Evolutionary conservation across 345 rosid genomes (phyloP).

Genomic region (Eucalyptus rudis): DNA sequence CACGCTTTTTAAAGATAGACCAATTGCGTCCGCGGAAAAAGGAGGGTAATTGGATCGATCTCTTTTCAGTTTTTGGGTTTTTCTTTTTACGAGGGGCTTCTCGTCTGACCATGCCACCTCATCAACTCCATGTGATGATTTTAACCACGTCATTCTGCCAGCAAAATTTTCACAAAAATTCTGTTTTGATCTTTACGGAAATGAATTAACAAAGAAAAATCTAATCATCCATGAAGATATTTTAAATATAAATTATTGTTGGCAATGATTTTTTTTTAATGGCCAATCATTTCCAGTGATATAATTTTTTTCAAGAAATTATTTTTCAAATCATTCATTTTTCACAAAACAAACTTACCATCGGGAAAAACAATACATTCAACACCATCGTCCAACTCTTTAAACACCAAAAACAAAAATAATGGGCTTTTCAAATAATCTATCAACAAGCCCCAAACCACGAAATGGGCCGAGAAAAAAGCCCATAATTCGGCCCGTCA

Average conservation of each 20-base stretch:
- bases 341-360: accelerated
- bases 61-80: accelerated
- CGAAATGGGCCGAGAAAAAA: background rate
- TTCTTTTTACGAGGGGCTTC: accelerated
- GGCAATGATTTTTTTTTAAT: too few species aligned
- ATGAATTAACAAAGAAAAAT: too few species aligned
- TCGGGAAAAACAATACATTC: background rate
- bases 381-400: background rate
- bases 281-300: accelerated
- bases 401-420: background rate
- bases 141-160: background rate
- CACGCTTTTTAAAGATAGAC: background rate
- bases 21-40: accelerated
- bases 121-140: background rate
- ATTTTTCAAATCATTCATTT: too few species aligned
- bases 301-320: accelerated
- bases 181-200: too few species aligned
- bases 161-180: background rate
- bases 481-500: accelerated
- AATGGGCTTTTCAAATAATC: background rate
- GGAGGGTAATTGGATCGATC: background rate
- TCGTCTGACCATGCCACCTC: background rate
- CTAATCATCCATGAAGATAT: too few species aligned
- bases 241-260: accelerated
- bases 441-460: background rate